Evolutionary conservation across 805 yeast genomes (phyloP), one percentile per base, ranked within the genome.

Genomic region (Clavispora phyllophila): DNA sequence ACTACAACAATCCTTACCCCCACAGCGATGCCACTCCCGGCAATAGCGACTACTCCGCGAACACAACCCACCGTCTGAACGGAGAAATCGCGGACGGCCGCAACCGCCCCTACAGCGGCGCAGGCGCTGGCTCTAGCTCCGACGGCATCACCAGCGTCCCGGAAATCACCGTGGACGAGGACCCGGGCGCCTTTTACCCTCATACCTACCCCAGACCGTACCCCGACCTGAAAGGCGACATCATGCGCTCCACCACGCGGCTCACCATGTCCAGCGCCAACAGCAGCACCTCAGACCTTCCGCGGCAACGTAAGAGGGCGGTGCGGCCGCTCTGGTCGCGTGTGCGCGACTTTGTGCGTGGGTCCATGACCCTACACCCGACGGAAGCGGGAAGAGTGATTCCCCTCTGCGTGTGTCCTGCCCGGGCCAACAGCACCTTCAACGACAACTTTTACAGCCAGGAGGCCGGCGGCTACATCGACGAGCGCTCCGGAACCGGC

Each of bases 311-410:
- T n/a, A 17, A n/a, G 24, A 8, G 19, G 2, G 74, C 93, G 0
- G n/a, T 6, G 9, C 26, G 27, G 6, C 26, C 32, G 15, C 32
- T 27, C 23, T 18, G 39, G 24, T 8, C 6, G 10, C 15, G 20
- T 9, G 14, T 18, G 15, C 22, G 24, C n/a, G 33, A 29, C 20
- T 17, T 15, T 10, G 19, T 29, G 33, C 19, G 33, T 15, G 33
- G 48, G 25, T 5, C 25, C 34, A 7, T 9, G 5, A 29, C 33
- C 2, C 12, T 9, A 25, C 48, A 38, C 24, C 24, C 23, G n/a
- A 32, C 48, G 8, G 72, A 70, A 33, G 73, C 80, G 36, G 97
- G 97, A 2, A 70, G 98, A 46, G 66, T 72, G 27, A 76, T 90
- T n/a, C 96, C 96, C 0, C 59, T 88, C 6, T 65, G 76, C 1